Evolutionary conservation across 176 grass and related monocot species (phyloP), one percentile per base, ranked within the genome.

Genomic region (Phragmites australis): DNA sequence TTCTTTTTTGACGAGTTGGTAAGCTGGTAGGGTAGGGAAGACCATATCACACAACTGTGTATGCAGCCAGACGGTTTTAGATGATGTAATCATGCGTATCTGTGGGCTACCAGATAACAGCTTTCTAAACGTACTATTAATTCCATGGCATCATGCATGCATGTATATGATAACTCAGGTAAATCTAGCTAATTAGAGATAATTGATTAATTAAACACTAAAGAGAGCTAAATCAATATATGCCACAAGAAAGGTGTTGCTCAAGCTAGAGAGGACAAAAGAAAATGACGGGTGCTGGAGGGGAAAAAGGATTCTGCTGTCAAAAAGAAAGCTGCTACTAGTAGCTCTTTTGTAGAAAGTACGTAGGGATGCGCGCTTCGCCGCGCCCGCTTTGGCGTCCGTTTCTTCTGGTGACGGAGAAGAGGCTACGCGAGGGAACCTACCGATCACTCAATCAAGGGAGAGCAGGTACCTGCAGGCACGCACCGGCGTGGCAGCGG

Each of bases 61-160:
- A 44, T 53, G 49, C 37, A 27, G 56, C 29, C 65, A 30, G 52
- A 65, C 55, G 61, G 57, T 65, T 39, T 6, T 64, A 68, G 46
- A 78, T 83, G 86, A 46, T 72, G 74, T 53, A 59, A 79, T 83
- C 81, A 64, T 87, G 18, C 18, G 30, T 76, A 58, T 86, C 59
- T 68, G 71, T 78, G 31, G 59, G 40, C 55, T 74, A 37, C 19
- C 4, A 21, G 61, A 84, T 41, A 52, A 50, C 31, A 60, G 23
- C 49, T 80, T 66, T 85, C 31, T 59, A 79, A 56, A 64, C 26
- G 16, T 18, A 74, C 34, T 30, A 27, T 11, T 8, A 40, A 21
- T 65, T 85, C 22, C 44, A 69, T 76, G 9, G 7, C 17, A 65
- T 57, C 63, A 76, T 68, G 37, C 18, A 53, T 37, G 34, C 5